phyloP scores from a whole-genome alignment of 2,329 filamentous ascomycete species.

The Ophiocordyceps camponoti-saundersi region DNA sequence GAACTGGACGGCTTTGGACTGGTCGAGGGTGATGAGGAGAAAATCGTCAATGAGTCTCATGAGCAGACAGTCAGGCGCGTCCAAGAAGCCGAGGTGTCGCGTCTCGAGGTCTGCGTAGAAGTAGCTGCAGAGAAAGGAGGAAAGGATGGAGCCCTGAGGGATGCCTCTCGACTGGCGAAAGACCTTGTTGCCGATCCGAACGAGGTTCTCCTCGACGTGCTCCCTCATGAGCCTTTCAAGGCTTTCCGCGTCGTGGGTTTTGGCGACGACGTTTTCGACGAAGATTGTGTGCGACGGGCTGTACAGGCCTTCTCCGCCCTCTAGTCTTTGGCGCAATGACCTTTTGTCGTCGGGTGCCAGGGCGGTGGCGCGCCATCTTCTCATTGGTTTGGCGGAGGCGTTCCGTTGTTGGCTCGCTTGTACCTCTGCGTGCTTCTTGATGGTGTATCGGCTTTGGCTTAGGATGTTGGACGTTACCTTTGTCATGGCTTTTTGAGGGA shows the following conservation, averaged over 20 bases:
- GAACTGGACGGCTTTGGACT: conserved; percentile 51
- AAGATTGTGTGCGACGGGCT: conserved; percentile 67
- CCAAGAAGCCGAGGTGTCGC: conserved; percentile 50
- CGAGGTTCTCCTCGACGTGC: conserved; percentile 71
- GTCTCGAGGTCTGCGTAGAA: conserved; percentile 83
- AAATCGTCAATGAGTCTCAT: conserved; percentile 87
- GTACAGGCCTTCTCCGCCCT: conserved; percentile 18
- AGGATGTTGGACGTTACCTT: conserved; percentile 43
- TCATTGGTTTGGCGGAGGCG: conserved; percentile 15
- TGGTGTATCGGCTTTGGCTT: conserved; percentile 44
- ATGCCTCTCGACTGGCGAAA: conserved; percentile 83
- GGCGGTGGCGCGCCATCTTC: conserved; percentile 37
- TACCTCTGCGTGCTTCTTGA: conserved; percentile 61
- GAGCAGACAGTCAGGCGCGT: conserved; percentile 40
- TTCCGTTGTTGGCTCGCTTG: conserved; percentile 23
- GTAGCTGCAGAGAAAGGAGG: conserved; percentile 78
- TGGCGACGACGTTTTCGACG: conserved; percentile 48
- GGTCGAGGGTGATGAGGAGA: conserved; percentile 62
- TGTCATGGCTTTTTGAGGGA: conserved; percentile 65
- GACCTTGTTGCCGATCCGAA: conserved; percentile 76
- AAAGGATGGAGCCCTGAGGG: conserved; percentile 81
- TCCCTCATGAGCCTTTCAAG: conserved; percentile 56
- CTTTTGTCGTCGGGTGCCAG: conserved; percentile 21
- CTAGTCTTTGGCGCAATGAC: conserved; percentile 27
- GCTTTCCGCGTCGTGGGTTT: conserved; percentile 34